phyloP scores from a whole-genome alignment of 2,329 filamentous ascomycete genomes.

The Xylaria sp. region DNA sequence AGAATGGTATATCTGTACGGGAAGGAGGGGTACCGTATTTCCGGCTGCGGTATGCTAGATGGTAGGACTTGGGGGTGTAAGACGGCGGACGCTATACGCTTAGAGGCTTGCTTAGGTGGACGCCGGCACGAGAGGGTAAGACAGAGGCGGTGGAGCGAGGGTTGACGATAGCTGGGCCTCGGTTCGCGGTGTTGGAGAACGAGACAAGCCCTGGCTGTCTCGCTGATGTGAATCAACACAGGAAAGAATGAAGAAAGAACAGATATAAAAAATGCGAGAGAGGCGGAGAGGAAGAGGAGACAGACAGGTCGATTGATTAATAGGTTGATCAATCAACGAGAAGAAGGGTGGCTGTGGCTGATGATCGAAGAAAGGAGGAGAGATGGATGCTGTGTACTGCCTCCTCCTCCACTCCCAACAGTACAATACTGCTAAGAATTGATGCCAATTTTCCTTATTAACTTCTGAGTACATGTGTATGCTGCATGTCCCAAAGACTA shows the following conservation, averaged over 20 bases:
- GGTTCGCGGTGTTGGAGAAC: neutral
- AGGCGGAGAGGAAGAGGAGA: neutral
- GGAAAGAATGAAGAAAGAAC: constrained; percentile 12
- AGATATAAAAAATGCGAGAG: constrained; percentile 14
- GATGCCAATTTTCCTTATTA: neutral
- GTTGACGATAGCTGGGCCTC: neutral
- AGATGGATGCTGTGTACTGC: neutral
- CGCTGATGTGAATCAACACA: neutral
- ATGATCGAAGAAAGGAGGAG: constrained; percentile 25
- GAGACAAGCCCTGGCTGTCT: constrained; percentile 3
- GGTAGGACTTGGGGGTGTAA: constrained; percentile 22
- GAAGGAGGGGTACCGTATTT: constrained; percentile 32
- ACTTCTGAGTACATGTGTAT: neutral
- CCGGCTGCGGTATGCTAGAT: constrained; percentile 9
- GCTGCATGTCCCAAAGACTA: neutral
- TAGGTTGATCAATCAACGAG: constrained; percentile 10
- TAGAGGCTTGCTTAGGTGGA: neutral
- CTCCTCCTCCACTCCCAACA: neutral
- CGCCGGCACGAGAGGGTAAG: constrained; percentile 1
- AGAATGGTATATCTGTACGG: constrained; percentile 10
- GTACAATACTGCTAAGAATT: neutral
- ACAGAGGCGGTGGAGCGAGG: constrained; percentile 8
- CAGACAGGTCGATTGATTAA: neutral
- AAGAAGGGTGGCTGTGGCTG: constrained; percentile 20
- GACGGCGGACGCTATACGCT: constrained; percentile 13